Evolutionary conservation across 306 rosid genomes (phyloP), one percentile per base, ranked within the genome.

Genomic region (Prinsepia uniflora): DNA sequence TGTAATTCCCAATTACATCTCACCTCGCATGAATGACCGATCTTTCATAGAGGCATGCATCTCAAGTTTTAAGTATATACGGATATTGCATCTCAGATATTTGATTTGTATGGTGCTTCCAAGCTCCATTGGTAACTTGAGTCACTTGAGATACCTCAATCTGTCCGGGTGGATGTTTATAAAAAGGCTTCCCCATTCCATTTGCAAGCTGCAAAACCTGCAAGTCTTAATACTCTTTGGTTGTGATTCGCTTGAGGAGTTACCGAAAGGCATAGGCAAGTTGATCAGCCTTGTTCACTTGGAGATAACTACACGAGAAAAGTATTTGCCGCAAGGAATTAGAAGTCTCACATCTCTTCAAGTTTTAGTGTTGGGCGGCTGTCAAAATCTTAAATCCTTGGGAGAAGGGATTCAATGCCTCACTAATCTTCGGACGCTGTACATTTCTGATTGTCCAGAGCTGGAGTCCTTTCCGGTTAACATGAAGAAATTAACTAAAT

Each of bases 401-500:
- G 49, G 67, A 0, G 36, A 10, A 42, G 67, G 19, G 8, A n/a
- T 63, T 4, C 15, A 42, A 18, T 63, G 8, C 49, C 30, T 24
- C 30, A 24, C 15, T 40, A 40, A 68, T n/a, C 73, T 68, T 40
- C 73, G 45, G 5, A 1, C 1, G 1, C 5, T 84, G 62, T 0
- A 0, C 5, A n/a, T 78, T n/a, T 0, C 0, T 2, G 0, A 0
- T 0, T 78, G 85, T 41, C 3, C 2, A 47, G 50, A 7, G n/a
- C 44, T 84, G 14, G 72, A 65, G 62, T 66, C 61, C 7, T 65
- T 84, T 64, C 76, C 81, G 3, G 39, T 65, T 11, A 62, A 76
- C 50, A 43, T 45, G 48, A 45, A 45, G 8, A 7, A 2, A 9
- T 45, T 45, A 45, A 45, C 13, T 45, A 4, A 9, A 0, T 12